A percentile compares a stretch with the other conserved stretches of the same genome.
Conservation (phyloP, 1,284 basidiomycete species). For the Exobasidium rhododendri region DNA sequence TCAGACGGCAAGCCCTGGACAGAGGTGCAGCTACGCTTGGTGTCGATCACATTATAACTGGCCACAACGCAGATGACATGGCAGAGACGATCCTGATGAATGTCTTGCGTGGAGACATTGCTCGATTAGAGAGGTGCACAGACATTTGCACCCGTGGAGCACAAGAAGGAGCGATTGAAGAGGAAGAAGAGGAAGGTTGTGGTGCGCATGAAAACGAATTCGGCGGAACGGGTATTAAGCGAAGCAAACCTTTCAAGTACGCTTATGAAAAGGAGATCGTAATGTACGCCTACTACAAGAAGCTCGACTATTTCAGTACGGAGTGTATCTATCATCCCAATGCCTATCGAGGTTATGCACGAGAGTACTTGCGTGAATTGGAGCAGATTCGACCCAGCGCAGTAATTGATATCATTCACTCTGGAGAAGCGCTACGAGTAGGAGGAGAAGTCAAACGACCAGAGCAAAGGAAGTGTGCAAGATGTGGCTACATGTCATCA, state of each 20-base stretch:
- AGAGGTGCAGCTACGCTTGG: conserved; percentile 81
- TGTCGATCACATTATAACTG: conserved; percentile 97
- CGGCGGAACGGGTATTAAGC: conserved; percentile 68
- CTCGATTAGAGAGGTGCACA: conserved; percentile 87
- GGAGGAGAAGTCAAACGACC: conserved; percentile 40
- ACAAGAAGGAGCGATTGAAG: conserved; percentile 6
- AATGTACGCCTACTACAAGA: conserved; percentile 98
- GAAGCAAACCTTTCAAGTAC: conserved; percentile 97
- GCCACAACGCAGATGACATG: conserved; percentile 98
- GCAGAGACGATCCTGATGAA: conserved; percentile 99
- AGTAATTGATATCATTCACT: conserved; percentile 90
- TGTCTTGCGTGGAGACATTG: conserved; percentile 95
- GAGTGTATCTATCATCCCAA: conserved; percentile 96
- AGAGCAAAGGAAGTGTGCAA: conserved; percentile 39
- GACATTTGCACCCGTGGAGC: conserved; percentile 80
- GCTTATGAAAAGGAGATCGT: conserved; percentile 99
- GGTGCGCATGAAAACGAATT: conserved; percentile 22
- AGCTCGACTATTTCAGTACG: conserved; percentile 94
- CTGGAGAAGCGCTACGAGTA: conserved; percentile 40
- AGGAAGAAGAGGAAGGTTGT: conserved; percentile 18
- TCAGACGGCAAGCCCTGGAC: conserved; percentile 91
- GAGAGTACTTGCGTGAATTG: conserved; percentile 89
- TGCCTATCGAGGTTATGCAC: conserved; percentile 92
- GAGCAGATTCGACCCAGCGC: conserved; percentile 88
- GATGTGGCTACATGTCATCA: conserved; percentile 53